Evolutionary conservation across 2,329 filamentous ascomycete genomes (phyloP).

Genomic region (Venturia carpophila): DNA sequence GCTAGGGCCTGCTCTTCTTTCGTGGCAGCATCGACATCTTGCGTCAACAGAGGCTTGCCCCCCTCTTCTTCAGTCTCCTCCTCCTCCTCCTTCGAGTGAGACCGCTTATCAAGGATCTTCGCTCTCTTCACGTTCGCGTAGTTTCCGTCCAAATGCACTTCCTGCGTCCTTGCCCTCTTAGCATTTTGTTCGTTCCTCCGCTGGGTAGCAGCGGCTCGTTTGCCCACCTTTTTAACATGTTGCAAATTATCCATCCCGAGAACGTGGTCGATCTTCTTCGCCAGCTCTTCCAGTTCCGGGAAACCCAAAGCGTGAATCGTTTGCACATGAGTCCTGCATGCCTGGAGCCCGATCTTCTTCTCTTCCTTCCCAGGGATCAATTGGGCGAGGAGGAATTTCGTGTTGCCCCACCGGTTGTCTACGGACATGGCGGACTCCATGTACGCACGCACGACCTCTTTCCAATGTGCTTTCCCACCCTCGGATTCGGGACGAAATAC

Average conservation of each 20-base stretch:
- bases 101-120: background rate
- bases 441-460: slow-evolving; percentile 69
- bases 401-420: slow-evolving; percentile 84
- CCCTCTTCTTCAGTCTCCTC: background rate
- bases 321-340: slow-evolving; percentile 63
- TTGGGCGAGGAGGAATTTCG: slow-evolving; percentile 81
- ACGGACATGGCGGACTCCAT: slow-evolving; percentile 64
- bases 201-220: slow-evolving; percentile 16
- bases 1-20: background rate
- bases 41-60: background rate
- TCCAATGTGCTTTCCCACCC: slow-evolving; percentile 67
- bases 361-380: slow-evolving; percentile 74
- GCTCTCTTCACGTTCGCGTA: slow-evolving; percentile 1
- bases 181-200: slow-evolving; percentile 9
- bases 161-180: slow-evolving; percentile 8
- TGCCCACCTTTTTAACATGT: slow-evolving; percentile 5
- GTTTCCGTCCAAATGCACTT: background rate
- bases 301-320: slow-evolving; percentile 59
- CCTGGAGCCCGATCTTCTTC: slow-evolving; percentile 53
- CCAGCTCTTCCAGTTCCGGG: slow-evolving; percentile 54
- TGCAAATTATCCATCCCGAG: slow-evolving; percentile 36
- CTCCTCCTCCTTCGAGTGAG: background rate
- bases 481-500: slow-evolving; percentile 66
- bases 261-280: slow-evolving; percentile 56
- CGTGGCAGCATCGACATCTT: background rate